Conservation (phyloP, 345 rosid genomes). For the Luvunga scandens region DNA sequence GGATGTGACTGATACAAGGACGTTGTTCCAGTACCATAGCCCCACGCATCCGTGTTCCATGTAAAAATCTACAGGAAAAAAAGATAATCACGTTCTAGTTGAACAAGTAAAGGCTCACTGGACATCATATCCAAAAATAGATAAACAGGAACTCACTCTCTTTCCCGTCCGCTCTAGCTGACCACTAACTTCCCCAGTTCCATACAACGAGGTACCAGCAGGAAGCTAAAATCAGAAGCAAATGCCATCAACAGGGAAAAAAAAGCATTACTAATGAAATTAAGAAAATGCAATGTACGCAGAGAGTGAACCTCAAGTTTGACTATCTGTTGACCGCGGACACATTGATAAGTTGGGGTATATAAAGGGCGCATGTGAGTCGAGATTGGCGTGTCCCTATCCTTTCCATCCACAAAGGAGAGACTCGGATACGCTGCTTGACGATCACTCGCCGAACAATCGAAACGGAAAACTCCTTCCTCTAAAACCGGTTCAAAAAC, state of each 20-base stretch:
- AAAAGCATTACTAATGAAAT: neutral
- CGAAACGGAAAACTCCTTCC: slow-evolving; percentile 73
- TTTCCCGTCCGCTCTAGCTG: slow-evolving; percentile 89
- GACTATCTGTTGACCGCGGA: slow-evolving; percentile 67
- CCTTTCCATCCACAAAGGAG: slow-evolving; percentile 52
- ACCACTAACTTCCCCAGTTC: slow-evolving; percentile 96
- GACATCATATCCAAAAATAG: neutral
- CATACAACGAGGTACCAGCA: slow-evolving; percentile 79
- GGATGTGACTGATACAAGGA: slow-evolving; percentile 96
- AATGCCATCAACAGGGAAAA: slow-evolving; percentile 7
- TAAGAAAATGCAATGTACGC: neutral
- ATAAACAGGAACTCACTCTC: slow-evolving; percentile 47
- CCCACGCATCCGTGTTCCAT: slow-evolving; percentile 88
- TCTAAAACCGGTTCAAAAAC: slow-evolving; percentile 70
- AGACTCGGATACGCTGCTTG: slow-evolving; percentile 64
- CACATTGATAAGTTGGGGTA: slow-evolving; percentile 48
- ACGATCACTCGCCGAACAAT: slow-evolving; percentile 53
- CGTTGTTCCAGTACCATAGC: slow-evolving; percentile 81
- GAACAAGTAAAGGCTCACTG: too few species aligned
- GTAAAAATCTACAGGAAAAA: slow-evolving; percentile 61
- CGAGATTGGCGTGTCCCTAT: slow-evolving; percentile 49
- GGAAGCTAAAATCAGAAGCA: slow-evolving; percentile 51
- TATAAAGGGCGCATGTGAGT: slow-evolving; percentile 44
- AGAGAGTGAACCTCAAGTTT: slow-evolving; percentile 64
- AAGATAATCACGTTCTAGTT: neutral